These are phyloP conservation scores for Hypoxylon sp. DNA, from an alignment of 2,329 filamentous ascomycete genomes.

Conservation along the genomic window DNA sequence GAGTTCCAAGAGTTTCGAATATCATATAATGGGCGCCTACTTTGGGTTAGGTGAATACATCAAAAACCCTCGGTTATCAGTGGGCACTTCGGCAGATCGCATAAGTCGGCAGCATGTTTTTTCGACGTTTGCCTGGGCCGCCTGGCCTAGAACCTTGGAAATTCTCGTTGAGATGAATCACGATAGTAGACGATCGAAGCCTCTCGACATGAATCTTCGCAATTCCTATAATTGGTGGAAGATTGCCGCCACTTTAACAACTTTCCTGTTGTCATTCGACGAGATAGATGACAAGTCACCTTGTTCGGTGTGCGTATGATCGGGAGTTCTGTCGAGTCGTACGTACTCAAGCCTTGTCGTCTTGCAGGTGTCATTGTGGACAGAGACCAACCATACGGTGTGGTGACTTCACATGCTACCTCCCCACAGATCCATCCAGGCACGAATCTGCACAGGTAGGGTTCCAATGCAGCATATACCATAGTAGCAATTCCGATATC, in stretches of 20 bases:
- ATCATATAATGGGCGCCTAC: conserved; percentile 1
- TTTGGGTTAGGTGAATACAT: conserved; percentile 10
- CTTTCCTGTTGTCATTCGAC: conserved; percentile 6
- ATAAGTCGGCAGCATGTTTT: neutral
- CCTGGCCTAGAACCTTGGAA: no score
- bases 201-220: conserved; percentile 13
- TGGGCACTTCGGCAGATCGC: conserved; percentile 5
- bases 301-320: conserved; percentile 18
- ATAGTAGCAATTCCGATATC: conserved; percentile 15
- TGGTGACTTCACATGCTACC: conserved; percentile 28
- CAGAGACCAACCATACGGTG: conserved; percentile 8
- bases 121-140: neutral
- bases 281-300: conserved; percentile 24
- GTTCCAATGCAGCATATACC: conserved; percentile 31
- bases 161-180: neutral
- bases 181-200: conserved; percentile 22
- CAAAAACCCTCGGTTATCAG: neutral
- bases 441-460: conserved; percentile 18
- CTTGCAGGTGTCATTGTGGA: conserved; percentile 8
- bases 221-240: conserved; percentile 18
- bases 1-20: conserved; percentile 18
- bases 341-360: conserved; percentile 1
- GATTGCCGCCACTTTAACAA: conserved; percentile 7
- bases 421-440: conserved; percentile 26
- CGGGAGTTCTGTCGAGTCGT: conserved; percentile 24